A percentile compares a stretch with the other conserved stretches of the same genome.
phyloP scores from a whole-genome alignment of 148 eudicot species.

The Fagopyrum esculentum region DNA sequence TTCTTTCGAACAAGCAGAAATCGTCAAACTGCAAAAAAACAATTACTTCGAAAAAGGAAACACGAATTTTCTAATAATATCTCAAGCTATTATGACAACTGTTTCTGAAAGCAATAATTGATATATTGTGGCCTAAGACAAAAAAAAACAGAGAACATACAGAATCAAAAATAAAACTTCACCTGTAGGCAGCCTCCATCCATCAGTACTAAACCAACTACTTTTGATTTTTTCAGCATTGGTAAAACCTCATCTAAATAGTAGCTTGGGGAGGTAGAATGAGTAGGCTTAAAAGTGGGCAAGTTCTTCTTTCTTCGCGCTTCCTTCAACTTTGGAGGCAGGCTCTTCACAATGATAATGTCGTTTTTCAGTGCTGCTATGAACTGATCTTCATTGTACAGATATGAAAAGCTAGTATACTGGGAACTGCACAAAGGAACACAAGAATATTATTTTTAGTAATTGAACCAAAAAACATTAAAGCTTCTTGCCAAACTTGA shows the following conservation, averaged over 20 bases:
- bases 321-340: slow-evolving; percentile 66
- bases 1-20: not conserved
- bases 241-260: slow-evolving; percentile 72
- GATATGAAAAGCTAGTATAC: slow-evolving; percentile 80
- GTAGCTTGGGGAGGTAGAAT: slow-evolving; percentile 49
- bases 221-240: slow-evolving; percentile 57
- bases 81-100: not conserved
- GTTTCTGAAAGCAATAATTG: not conserved
- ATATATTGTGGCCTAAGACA: not conserved
- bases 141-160: not conserved
- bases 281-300: slow-evolving; percentile 71
- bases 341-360: slow-evolving; percentile 56
- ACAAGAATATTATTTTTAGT: slow-evolving; percentile 16
- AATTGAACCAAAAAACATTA: not conserved
- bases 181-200: slow-evolving; percentile 98
- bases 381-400: slow-evolving; percentile 84
- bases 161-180: slow-evolving; percentile 4
- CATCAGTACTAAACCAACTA: slow-evolving; percentile 65
- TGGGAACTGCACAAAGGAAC: slow-evolving; percentile 50
- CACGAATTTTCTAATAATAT: not conserved
- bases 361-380: slow-evolving; percentile 64
- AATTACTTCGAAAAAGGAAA: not conserved
- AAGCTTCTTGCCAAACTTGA: not conserved
- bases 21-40: not conserved
- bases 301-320: slow-evolving; percentile 57